phyloP scores from a whole-genome alignment of 257 asterid genomes.

The Fraxinus cuspidata region DNA sequence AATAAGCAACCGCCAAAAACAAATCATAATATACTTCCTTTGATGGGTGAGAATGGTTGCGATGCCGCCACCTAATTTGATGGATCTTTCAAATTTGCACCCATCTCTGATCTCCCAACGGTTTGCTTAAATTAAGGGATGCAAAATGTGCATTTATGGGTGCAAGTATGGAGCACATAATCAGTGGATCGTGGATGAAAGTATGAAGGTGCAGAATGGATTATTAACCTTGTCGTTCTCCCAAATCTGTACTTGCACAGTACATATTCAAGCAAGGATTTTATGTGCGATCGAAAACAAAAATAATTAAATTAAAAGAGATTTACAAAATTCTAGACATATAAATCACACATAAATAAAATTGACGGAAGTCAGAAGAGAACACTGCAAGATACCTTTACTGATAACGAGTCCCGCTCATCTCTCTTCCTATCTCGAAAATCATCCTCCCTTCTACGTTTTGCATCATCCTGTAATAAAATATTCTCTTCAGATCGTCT shows the following conservation, averaged over 20 bases:
- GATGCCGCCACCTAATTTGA: neutral
- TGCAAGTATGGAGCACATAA: neutral
- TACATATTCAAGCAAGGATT: constrained; percentile 18
- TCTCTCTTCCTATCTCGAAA: constrained; percentile 92
- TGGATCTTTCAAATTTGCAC: neutral
- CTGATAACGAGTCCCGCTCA: constrained; percentile 62
- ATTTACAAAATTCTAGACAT: neutral
- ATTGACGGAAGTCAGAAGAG: neutral
- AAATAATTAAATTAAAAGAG: neutral
- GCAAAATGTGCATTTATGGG: neutral
- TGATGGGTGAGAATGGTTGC: neutral
- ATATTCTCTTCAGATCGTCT: constrained; percentile 88
- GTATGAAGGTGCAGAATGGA: neutral
- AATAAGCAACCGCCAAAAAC: neutral
- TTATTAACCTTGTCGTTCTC: constrained; percentile 8
- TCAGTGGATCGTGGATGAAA: neutral
- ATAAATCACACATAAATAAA: neutral
- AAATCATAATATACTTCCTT: neutral
- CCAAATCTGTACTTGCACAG: constrained; percentile 11
- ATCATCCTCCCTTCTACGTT: constrained; percentile 94
- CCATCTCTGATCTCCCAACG: neutral
- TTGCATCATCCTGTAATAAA: constrained; percentile 74
- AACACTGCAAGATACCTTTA: constrained; percentile 56
- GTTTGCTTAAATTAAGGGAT: neutral
- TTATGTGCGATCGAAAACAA: neutral